A percentile compares a stretch with the other conserved stretches of the same genome.
Evolutionary conservation across 306 rosid genomes (phyloP).

Genomic region (Rosa multiflora): DNA sequence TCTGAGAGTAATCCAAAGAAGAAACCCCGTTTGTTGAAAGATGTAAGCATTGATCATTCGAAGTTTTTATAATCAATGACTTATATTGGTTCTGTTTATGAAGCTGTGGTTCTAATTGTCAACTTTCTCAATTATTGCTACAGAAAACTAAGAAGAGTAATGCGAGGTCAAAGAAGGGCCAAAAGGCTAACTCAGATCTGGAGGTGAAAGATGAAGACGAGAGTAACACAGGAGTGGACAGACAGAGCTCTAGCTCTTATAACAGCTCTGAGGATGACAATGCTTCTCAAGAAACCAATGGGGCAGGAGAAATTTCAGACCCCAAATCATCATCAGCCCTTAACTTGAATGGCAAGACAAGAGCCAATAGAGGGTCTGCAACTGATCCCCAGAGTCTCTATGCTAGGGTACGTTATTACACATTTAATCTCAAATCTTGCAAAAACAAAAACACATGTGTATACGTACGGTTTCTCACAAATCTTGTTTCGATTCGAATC

Average conservation of each 20-base stretch:
- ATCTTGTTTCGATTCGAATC: not conserved
- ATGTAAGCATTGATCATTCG: constrained; percentile 43
- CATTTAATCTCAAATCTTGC: not conserved
- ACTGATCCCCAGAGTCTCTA: constrained; percentile 96
- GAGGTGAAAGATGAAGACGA: constrained; percentile 48
- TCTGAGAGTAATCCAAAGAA: constrained; percentile 44
- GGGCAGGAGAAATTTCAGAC: constrained; percentile 40
- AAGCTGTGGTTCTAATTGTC: constrained; percentile 6
- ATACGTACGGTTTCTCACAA: not conserved
- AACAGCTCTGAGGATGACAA: constrained; percentile 72
- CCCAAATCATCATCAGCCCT: constrained; percentile 37
- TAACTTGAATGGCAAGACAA: constrained; percentile 57
- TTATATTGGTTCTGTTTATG: not conserved
- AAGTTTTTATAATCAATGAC: not conserved
- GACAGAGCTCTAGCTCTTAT: constrained; percentile 52
- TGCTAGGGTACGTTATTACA: constrained; percentile 63
- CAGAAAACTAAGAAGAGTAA: constrained; percentile 46
- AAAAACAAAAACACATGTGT: not conserved
- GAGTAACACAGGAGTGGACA: constrained; percentile 35
- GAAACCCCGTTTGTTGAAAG: constrained; percentile 39
- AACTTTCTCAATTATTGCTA: constrained; percentile 35
- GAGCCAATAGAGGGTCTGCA: constrained; percentile 87
- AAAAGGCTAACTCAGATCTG: constrained; percentile 31
- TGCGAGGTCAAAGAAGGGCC: constrained; percentile 39
- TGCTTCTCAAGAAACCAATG: constrained; percentile 53